Evolutionary conservation across 768 basidiomycete species (phyloP).

Genomic region (Trametes villosa): DNA sequence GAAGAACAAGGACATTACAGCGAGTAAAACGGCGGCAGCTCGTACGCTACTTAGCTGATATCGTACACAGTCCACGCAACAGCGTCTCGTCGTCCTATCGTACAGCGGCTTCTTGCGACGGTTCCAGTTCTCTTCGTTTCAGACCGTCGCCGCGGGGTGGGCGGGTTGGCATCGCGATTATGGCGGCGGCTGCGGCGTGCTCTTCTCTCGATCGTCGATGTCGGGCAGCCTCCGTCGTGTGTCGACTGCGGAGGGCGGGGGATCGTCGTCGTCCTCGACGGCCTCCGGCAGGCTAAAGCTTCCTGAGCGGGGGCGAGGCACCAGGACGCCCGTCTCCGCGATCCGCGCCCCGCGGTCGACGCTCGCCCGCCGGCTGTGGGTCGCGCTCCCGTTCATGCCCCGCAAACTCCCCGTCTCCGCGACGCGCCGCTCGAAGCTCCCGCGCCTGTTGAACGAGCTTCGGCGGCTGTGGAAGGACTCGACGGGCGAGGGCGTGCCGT

Average conservation of each 20-base stretch:
- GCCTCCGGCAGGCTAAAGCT: conserved; percentile 18
- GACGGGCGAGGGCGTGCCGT: conserved; percentile 25
- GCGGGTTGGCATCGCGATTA: no score
- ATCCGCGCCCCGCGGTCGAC: conserved; percentile 68
- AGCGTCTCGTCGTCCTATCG: background rate
- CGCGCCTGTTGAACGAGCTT: conserved; percentile 39
- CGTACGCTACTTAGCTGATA: conserved; percentile 11
- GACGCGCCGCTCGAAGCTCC: conserved; percentile 37
- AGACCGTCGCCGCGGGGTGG: background rate
- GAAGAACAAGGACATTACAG: conserved; percentile 3
- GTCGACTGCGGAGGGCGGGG: background rate
- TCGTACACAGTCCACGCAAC: conserved; percentile 9
- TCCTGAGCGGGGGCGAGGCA: conserved; percentile 35
- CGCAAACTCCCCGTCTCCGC: conserved; percentile 33
- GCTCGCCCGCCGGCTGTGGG: conserved; percentile 53
- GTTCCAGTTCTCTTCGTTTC: background rate
- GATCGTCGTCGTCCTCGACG: conserved; percentile 9
- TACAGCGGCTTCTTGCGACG: background rate
- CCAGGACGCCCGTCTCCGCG: conserved; percentile 68
- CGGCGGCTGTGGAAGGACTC: conserved; percentile 39
- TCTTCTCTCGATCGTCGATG: background rate
- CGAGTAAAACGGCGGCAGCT: background rate
- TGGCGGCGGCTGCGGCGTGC: conserved; percentile 8
- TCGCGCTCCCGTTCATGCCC: conserved; percentile 37
- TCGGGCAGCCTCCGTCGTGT: background rate